A percentile compares a stretch with the other conserved stretches of the same genome.
phyloP scores from a whole-genome alignment of 169 alveolate species.

The Babesia bovis region DNA sequence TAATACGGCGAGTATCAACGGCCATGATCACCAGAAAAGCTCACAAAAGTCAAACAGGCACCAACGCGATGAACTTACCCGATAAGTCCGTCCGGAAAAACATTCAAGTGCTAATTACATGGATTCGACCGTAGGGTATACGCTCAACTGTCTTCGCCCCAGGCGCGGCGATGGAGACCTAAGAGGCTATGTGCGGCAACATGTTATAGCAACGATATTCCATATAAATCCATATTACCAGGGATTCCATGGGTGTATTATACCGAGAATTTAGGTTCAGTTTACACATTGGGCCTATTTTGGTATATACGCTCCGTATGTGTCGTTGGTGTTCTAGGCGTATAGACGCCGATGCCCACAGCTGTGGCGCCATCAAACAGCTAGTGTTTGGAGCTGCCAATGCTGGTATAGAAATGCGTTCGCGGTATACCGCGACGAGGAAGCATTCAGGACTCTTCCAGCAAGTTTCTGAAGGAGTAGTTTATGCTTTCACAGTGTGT shows the following conservation, averaged over 20 bases:
- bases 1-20: conserved; percentile 1
- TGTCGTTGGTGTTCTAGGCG: no score
- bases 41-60: background rate
- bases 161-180: conserved; percentile 12
- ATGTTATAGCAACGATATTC: no score
- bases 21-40: background rate
- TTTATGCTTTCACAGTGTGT: conserved; percentile 31
- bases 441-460: conserved; percentile 45
- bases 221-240: no score
- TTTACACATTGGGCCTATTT: no score
- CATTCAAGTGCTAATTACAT: background rate
- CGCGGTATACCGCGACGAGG: conserved; percentile 15
- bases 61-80: conserved; percentile 10
- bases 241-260: no score
- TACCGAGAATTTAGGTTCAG: no score
- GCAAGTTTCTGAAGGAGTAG: conserved; percentile 40
- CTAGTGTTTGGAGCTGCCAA: background rate
- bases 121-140: conserved; percentile 26
- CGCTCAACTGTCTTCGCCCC: conserved; percentile 27
- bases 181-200: conserved; percentile 1
- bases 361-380: conserved; percentile 22
- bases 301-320: no score
- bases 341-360: no score
- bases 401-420: conserved; percentile 27
- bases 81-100: conserved; percentile 11